Conservation (phyloP, 768 basidiomycete species). For the Lactarius hatsudake region DNA sequence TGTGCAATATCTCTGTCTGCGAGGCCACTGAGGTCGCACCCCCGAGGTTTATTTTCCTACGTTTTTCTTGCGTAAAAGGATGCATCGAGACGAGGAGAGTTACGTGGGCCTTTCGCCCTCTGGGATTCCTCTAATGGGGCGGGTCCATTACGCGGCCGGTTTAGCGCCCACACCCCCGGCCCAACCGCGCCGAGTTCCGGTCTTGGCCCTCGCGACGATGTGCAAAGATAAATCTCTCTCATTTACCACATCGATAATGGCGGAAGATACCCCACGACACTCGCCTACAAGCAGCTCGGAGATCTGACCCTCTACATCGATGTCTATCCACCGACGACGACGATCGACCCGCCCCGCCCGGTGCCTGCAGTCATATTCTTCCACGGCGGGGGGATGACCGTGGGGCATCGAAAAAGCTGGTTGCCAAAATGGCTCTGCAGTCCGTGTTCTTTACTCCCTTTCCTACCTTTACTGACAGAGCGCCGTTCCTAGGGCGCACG, state of each 20-base stretch:
- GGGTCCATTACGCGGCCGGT: conserved; percentile 10
- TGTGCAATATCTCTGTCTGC: conserved; percentile 55
- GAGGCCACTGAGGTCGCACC: conserved; percentile 53
- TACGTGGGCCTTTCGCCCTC: background rate
- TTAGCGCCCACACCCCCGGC: background rate
- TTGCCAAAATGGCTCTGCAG: conserved; percentile 64
- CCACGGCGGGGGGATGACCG: conserved; percentile 57
- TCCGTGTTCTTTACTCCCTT: conserved; percentile 31
- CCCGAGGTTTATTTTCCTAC: conserved; percentile 73
- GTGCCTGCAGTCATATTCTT: conserved; percentile 40
- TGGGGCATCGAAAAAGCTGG: conserved; percentile 58
- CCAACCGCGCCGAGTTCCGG: background rate
- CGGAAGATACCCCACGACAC: conserved; percentile 24
- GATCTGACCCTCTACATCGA: conserved; percentile 34
- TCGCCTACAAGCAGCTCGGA: conserved; percentile 38
- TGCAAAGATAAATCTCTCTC: too few relatives aligned
- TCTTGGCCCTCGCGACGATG: too few relatives aligned
- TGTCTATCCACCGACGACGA: conserved; percentile 40
- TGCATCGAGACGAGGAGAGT: conserved; percentile 32
- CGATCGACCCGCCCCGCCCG: background rate
- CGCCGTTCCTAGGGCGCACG: conserved; percentile 42
- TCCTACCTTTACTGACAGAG: background rate
- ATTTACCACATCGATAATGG: background rate
- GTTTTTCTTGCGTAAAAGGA: conserved; percentile 49
- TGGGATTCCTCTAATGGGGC: background rate